Conservation (phyloP, 768 basidiomycete species). For the Tylopilus rubrobrunneus region DNA sequence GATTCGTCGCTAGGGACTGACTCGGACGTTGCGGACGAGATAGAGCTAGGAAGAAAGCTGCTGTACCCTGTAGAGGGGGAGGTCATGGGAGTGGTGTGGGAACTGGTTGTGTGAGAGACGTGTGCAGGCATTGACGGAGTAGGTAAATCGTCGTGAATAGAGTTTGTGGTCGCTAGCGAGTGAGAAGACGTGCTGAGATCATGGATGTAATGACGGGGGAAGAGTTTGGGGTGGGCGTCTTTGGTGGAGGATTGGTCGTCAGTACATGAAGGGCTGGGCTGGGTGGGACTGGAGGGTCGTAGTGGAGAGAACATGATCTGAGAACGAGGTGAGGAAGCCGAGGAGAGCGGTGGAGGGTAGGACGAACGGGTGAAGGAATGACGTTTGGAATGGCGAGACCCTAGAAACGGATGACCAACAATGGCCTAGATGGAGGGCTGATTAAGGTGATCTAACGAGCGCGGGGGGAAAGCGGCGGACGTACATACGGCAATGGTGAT, state of each 20-base stretch:
- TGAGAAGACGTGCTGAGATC: conserved; percentile 16
- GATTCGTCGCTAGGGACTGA: conserved; percentile 13
- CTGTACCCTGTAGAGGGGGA: conserved; percentile 23
- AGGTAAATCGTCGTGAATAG: conserved; percentile 12
- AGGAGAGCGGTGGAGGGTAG: background rate
- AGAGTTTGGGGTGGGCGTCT: conserved; percentile 2
- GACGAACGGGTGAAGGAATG: background rate
- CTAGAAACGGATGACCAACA: conserved; percentile 16
- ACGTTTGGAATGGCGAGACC: conserved; percentile 1
- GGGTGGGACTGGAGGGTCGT: background rate
- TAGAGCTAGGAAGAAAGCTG: conserved; percentile 17
- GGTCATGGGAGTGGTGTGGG: conserved; percentile 25
- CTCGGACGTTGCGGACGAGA: conserved; percentile 26
- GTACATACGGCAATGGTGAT: conserved; percentile 16
- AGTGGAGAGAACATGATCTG: conserved; percentile 18
- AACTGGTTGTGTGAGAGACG: conserved; percentile 9
- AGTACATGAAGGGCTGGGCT: conserved; percentile 18
- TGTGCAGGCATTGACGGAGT: conserved; percentile 1
- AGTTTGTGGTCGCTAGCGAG: conserved; percentile 10
- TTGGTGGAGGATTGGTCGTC: conserved; percentile 14
- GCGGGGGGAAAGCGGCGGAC: conserved; percentile 1
- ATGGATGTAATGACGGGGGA: conserved; percentile 11
- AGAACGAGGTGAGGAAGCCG: background rate
- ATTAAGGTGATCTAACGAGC: background rate
- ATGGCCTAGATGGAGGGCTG: conserved; percentile 13